A percentile compares a stretch with the other conserved stretches of the same genome.
Conservation (phyloP, 73 alveolate species). For the Paramecium pentaurelia region DNA sequence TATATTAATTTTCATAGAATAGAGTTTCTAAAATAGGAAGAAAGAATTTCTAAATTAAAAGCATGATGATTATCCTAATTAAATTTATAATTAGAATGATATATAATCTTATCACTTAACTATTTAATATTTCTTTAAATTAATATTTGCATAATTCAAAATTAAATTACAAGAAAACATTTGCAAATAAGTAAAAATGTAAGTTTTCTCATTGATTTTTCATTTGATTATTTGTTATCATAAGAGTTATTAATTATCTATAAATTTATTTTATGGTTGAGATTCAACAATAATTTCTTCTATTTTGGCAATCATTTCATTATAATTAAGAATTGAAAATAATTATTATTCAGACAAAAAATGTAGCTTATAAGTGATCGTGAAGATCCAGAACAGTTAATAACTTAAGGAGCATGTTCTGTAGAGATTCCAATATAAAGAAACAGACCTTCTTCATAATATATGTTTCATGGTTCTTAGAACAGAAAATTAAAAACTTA, state of each 20-base stretch:
- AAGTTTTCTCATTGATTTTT: neutral
- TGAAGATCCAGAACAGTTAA: neutral
- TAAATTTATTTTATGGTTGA: neutral
- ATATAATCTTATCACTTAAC: neutral
- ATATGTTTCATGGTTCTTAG: neutral
- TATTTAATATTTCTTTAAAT: neutral
- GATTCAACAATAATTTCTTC: neutral
- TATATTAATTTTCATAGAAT: neutral
- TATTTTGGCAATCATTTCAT: neutral
- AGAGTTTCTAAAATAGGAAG: neutral
- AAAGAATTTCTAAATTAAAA: neutral
- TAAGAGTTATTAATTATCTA: neutral
- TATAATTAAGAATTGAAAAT: neutral
- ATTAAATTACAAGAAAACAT: neutral
- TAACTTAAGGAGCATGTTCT: neutral
- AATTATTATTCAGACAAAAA: neutral
- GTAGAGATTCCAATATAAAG: neutral
- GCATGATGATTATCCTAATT: neutral
- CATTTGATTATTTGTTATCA: too few relatives aligned
- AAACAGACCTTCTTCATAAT: neutral
- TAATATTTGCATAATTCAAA: neutral
- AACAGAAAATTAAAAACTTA: neutral
- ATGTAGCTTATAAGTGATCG: neutral
- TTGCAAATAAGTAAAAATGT: too few relatives aligned
- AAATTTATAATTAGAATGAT: neutral